These are phyloP conservation scores for Sutorius eximius DNA, from an alignment of 1,284 basidiomycete species.

Conservation along the genomic window DNA sequence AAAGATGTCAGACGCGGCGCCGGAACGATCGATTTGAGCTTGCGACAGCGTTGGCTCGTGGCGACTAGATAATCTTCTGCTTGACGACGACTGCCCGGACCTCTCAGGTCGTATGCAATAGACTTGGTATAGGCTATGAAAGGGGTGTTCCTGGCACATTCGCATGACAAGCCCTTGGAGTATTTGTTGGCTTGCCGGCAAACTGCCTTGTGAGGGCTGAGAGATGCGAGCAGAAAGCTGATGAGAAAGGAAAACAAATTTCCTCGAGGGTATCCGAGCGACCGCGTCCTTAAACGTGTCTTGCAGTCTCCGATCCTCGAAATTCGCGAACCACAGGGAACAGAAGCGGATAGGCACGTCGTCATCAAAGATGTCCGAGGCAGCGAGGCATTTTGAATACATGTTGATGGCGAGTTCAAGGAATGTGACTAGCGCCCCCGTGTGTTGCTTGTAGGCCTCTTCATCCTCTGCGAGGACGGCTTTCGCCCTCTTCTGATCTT, in stretches of 20 bases:
- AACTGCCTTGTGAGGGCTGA: conserved; percentile 34
- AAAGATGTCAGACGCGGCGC: conserved; percentile 73
- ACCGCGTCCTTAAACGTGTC: conserved; percentile 53
- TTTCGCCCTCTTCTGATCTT: conserved; percentile 42
- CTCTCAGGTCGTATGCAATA: conserved; percentile 64
- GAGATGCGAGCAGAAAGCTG: conserved; percentile 89
- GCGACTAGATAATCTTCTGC: conserved; percentile 45
- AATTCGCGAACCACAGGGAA: conserved; percentile 91
- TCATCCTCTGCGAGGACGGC: conserved; percentile 55
- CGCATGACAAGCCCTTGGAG: conserved; percentile 69
- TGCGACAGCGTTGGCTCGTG: conserved; percentile 37
- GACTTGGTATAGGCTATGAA: conserved; percentile 90
- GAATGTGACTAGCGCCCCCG: conserved; percentile 60
- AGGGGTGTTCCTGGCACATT: conserved; percentile 90
- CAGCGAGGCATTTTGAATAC: conserved; percentile 74
- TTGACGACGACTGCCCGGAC: conserved; percentile 16
- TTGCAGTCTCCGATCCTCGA: conserved; percentile 59
- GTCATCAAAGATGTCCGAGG: conserved; percentile 75
- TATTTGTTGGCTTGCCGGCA: conserved; percentile 55
- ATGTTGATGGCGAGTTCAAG: conserved; percentile 77
- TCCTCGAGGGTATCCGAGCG: conserved; percentile 75
- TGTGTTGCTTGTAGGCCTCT: conserved; percentile 60
- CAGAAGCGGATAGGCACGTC: conserved; percentile 79
- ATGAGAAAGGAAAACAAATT: conserved; percentile 89
- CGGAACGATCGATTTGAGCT: conserved; percentile 50